A percentile compares a stretch with the other conserved stretches of the same genome.
These are phyloP conservation scores for Phytophthora brassicae DNA, from an alignment of 352 stramenopile species.

Conservation along the genomic window DNA sequence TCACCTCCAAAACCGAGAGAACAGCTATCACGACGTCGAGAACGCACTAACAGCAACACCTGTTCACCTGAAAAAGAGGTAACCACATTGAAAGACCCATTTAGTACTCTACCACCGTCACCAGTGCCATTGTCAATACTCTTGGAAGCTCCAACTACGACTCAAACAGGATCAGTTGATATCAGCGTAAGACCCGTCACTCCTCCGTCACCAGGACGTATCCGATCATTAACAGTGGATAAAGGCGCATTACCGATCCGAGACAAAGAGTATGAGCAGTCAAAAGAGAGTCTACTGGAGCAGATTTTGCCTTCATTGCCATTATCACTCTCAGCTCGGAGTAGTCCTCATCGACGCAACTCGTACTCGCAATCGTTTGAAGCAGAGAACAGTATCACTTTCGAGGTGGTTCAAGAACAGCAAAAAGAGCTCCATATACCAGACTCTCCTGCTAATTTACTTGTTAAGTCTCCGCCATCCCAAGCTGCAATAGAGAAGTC, in stretches of 20 bases:
- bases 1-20: slow-evolving; percentile 36
- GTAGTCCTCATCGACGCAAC: slow-evolving; percentile 31
- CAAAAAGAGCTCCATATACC: not conserved
- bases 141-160: slow-evolving; percentile 9
- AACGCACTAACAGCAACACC: slow-evolving; percentile 13
- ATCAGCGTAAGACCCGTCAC: not conserved
- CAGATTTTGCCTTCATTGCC: slow-evolving; percentile 48
- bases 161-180: not conserved
- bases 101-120: slow-evolving; percentile 12
- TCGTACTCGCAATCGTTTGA: slow-evolving; percentile 63
- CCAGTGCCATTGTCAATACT: slow-evolving; percentile 9
- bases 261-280: slow-evolving; percentile 67
- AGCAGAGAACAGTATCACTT: slow-evolving; percentile 22
- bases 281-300: slow-evolving; percentile 68
- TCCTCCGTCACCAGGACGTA: slow-evolving; percentile 32
- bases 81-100: slow-evolving; percentile 6
- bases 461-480: not conserved
- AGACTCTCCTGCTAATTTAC: not conserved
- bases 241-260: slow-evolving; percentile 43
- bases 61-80: slow-evolving; percentile 29
- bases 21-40: slow-evolving; percentile 1
- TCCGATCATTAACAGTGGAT: slow-evolving; percentile 44
- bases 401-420: slow-evolving; percentile 5
- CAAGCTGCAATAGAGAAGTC: not conserved
- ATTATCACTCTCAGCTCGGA: slow-evolving; percentile 14